Evolutionary conservation across 352 stramenopile species (phyloP).

Genomic region (Aphanomyces astaci): DNA sequence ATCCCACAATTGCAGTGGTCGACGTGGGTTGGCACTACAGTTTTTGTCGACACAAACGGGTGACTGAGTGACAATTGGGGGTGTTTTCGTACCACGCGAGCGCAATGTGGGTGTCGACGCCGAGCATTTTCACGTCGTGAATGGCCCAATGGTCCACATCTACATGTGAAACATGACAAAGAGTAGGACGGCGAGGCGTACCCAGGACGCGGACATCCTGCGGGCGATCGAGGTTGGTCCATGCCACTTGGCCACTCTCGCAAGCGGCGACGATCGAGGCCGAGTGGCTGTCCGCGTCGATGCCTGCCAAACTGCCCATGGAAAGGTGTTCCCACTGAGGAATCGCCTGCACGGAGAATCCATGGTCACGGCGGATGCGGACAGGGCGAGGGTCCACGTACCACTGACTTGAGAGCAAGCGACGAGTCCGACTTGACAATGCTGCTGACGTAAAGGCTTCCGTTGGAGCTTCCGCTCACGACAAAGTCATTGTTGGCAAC

Average conservation of each 20-base stretch:
- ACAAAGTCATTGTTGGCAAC: conserved; percentile 22
- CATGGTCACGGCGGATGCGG: neutral
- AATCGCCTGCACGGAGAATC: conserved; percentile 20
- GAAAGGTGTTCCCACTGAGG: conserved; percentile 63
- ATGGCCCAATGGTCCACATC: conserved; percentile 46
- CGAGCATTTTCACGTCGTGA: conserved; percentile 66
- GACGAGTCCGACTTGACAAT: conserved; percentile 18
- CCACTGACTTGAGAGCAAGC: conserved; percentile 16
- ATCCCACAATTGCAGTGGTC: conserved; percentile 72
- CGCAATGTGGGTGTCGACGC: conserved; percentile 51
- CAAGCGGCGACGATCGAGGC: conserved; percentile 47
- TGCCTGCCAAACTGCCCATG: conserved; percentile 35
- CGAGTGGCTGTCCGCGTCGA: conserved; percentile 46
- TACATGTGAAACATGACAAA: conserved; percentile 18
- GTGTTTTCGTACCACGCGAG: conserved; percentile 43
- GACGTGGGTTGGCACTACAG: conserved; percentile 42
- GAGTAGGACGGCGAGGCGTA: conserved; percentile 20
- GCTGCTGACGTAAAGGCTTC: conserved; percentile 16
- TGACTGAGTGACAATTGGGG: neutral
- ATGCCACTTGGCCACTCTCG: conserved; percentile 46
- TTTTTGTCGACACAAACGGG: too few relatives aligned
- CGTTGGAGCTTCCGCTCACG: conserved; percentile 22
- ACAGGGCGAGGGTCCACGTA: neutral
- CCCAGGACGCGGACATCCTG: conserved; percentile 46
- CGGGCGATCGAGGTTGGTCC: conserved; percentile 52